Base-by-base conservation (phyloP, 2,329 filamentous ascomycete species). In the Exophiala xenobiotica region DNA sequence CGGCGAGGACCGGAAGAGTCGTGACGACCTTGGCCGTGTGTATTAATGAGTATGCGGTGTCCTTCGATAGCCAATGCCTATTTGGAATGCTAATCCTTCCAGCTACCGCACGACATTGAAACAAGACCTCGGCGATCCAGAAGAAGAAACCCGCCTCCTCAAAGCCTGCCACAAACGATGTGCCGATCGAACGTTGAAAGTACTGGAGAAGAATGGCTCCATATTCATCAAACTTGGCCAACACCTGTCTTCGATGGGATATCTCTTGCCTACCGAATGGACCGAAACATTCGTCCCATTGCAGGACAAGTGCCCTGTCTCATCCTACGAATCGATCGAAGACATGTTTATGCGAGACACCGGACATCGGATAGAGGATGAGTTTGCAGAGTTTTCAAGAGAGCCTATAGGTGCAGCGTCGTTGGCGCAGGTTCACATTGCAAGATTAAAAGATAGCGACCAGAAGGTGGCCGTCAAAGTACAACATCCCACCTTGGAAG, bases 161-260 rank as follows among this genome's bases (percentile, higher is more conserved):
- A 87, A 83, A 61, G 84, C 85, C 57, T 97, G 93, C 66, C 93
- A 99, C 70, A 87, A 95, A 68, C 82, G 93, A 69, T 99, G 93
- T 72, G 93, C 93, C 23, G 81, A 90, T 63, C 83, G 93, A 56
- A 96, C 93, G 1, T 75, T 97, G 35, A 80, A 79, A 51, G 91
- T 95, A 1, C 74, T 97, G 59, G 93, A 99, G 77, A 90, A 88
- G 76, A 97, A 96, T 69, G 93, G 95, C 20, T 95, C 92, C 22
- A 96, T 99, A 58, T 99, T 97, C 64, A 97, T 99, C 68, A 99
- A 99, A 72, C 76, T 99, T 31, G 93, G 93, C 6, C 93, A 99
- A 65, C 93, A 99, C 71, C 70, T 99, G 70, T 96, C 90, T 69
- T 92, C 90, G 58, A 88, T 97, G 87, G 95, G 93, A 65, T 97